phyloP scores from a whole-genome alignment of 768 basidiomycete genomes.

The Lactifluus hygrophoroides region DNA sequence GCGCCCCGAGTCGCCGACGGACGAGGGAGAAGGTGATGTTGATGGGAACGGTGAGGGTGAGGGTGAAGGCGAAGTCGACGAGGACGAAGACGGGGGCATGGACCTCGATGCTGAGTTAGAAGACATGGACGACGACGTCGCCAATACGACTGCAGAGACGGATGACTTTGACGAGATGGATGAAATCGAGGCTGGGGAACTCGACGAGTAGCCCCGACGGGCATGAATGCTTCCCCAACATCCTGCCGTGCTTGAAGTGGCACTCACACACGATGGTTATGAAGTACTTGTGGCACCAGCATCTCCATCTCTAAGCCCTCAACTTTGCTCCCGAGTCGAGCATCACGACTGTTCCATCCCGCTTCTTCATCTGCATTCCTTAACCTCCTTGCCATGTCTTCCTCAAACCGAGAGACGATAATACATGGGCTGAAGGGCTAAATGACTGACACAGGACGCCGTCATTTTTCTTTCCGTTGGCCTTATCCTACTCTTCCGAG shows the following conservation, averaged over 20 bases:
- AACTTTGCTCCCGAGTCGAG: neutral
- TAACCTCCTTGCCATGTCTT: neutral
- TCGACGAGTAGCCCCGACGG: slow-evolving; percentile 1
- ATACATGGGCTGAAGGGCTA: neutral
- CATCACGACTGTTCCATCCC: neutral
- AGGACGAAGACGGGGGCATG: slow-evolving; percentile 45
- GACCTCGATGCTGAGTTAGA: slow-evolving; percentile 37
- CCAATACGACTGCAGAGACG: slow-evolving; percentile 11
- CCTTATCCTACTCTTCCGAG: neutral
- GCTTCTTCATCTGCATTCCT: neutral
- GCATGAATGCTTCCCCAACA: neutral
- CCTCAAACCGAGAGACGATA: neutral
- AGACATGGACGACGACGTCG: slow-evolving; percentile 18
- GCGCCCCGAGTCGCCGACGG: slow-evolving; percentile 30
- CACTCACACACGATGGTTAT: neutral
- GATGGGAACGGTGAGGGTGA: slow-evolving; percentile 42
- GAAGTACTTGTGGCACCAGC: neutral
- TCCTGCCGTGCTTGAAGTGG: neutral
- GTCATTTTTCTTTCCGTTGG: neutral
- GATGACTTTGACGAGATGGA: slow-evolving; percentile 11
- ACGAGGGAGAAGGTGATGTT: slow-evolving; percentile 28
- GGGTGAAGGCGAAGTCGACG: slow-evolving; percentile 53
- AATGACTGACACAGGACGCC: neutral
- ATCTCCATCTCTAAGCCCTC: neutral
- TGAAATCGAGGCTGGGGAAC: slow-evolving; percentile 6